Evolutionary conservation across 2,329 filamentous ascomycete genomes (phyloP).

Genomic region (Neofusicoccum sp.): DNA sequence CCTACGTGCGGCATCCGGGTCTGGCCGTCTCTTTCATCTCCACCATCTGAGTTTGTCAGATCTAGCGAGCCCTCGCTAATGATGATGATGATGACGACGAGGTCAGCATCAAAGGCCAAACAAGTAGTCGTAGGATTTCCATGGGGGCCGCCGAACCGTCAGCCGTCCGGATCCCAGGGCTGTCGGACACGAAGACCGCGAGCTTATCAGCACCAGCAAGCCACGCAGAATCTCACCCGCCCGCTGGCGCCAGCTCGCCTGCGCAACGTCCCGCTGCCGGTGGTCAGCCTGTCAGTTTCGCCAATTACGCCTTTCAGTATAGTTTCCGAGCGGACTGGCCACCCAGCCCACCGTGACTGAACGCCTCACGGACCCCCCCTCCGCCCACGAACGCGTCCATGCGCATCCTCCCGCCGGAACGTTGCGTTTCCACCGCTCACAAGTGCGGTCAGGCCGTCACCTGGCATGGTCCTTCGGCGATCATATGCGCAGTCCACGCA

Average conservation of each 20-base stretch:
- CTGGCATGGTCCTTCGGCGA: background rate
- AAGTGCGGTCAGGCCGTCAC: background rate
- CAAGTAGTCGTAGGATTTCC: background rate
- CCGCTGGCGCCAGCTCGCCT: constrained; percentile 9
- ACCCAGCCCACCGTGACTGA: background rate
- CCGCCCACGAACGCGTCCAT: background rate
- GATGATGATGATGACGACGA: background rate
- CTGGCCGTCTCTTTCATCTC: background rate
- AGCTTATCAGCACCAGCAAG: constrained; percentile 10
- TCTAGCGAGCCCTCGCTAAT: background rate
- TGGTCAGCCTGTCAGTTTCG: background rate
- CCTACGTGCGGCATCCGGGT: background rate
- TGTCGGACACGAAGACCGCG: background rate
- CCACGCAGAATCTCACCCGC: constrained; percentile 6
- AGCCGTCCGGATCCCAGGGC: background rate
- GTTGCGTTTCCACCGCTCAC: background rate
- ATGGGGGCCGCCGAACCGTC: background rate
- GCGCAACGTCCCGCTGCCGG: constrained; percentile 10
- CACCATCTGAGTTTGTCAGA: background rate
- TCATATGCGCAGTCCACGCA: background rate
- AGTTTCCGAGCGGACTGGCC: background rate
- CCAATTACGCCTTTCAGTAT: background rate
- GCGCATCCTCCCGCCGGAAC: constrained; percentile 1
- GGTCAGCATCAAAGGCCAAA: background rate
- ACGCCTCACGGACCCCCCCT: background rate